Percentiles rank a stretch among this genome's conserved stretches.
phyloP scores from a whole-genome alignment of 2,329 filamentous ascomycete genomes.

The Xylariaceae sp. region DNA sequence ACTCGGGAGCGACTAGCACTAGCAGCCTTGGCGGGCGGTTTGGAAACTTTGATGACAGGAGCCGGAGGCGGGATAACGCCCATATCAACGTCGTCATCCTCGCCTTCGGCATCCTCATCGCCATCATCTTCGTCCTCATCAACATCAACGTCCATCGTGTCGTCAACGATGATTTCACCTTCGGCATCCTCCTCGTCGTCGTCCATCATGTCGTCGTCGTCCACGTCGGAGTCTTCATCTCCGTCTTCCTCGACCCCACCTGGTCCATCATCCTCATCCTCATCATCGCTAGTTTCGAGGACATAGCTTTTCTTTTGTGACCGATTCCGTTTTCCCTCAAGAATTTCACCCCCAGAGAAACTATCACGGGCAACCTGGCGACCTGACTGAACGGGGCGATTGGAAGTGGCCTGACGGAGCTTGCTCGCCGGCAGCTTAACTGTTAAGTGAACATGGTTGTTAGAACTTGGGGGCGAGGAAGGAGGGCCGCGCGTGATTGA shows the following conservation, averaged over 20 bases:
- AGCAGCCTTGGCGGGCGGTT: conserved; percentile 35
- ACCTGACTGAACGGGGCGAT: conserved; percentile 32
- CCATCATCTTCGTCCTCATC: conserved; percentile 41
- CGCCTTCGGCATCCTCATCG: conserved; percentile 45
- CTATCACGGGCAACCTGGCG: conserved; percentile 32
- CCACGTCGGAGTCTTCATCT: conserved; percentile 38
- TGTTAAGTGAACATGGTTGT: conserved; percentile 46
- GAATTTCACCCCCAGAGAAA: conserved; percentile 43
- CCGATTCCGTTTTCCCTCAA: conserved; percentile 48
- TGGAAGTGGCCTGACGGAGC: conserved; percentile 46
- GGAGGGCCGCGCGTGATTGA: conserved; percentile 41
- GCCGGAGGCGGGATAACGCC: conserved; percentile 33
- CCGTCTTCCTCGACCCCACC: conserved; percentile 37
- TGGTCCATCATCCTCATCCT: conserved; percentile 39
- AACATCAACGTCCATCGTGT: conserved; percentile 40
- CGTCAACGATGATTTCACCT: conserved; percentile 32
- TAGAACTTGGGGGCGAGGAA: conserved; percentile 40
- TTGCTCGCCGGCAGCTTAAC: conserved; percentile 50
- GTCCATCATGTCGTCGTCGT: conserved; percentile 37
- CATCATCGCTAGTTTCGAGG: conserved; percentile 47
- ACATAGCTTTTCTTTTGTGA: conserved; percentile 56
- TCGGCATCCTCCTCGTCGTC: conserved; percentile 35
- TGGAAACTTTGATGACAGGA: conserved; percentile 47
- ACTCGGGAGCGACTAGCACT: conserved; percentile 28
- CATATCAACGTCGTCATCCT: conserved; percentile 47